A percentile compares a stretch with the other conserved stretches of the same genome.
phyloP scores from a whole-genome alignment of 306 rosid genomes.

The Vachellia collinsii region DNA sequence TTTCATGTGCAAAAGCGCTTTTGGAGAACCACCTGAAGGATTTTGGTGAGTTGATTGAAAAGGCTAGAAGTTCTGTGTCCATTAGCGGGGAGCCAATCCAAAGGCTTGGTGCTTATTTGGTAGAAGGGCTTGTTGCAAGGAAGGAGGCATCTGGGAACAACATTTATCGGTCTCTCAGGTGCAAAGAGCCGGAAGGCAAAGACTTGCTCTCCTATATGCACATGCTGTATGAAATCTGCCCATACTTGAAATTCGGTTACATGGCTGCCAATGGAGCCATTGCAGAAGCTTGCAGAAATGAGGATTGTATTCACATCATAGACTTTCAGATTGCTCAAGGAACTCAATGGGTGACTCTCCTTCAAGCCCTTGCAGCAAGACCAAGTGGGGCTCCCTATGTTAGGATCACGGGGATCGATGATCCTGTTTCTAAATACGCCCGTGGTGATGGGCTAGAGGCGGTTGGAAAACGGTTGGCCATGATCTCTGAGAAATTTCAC shows the following conservation, averaged over 20 bases:
- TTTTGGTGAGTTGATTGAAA: slow-evolving; percentile 58
- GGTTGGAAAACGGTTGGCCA: slow-evolving; percentile 55
- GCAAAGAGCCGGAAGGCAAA: slow-evolving; percentile 77
- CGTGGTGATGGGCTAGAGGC: slow-evolving; percentile 78
- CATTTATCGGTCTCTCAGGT: slow-evolving; percentile 67
- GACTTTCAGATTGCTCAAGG: slow-evolving; percentile 91
- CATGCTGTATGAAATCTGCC: slow-evolving; percentile 76
- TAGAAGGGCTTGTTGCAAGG: slow-evolving; percentile 89
- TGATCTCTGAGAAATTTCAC: slow-evolving; percentile 55
- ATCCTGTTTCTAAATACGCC: slow-evolving; percentile 66
- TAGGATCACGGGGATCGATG: slow-evolving; percentile 83
- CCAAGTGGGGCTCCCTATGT: slow-evolving; percentile 84
- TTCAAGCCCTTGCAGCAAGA: slow-evolving; percentile 89
- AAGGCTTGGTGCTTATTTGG: slow-evolving; percentile 88
- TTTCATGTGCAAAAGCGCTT: slow-evolving; percentile 71
- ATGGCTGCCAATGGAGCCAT: slow-evolving; percentile 97
- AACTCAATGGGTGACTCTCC: slow-evolving; percentile 81
- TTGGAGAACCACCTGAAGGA: slow-evolving; percentile 50
- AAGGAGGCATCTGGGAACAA: slow-evolving; percentile 72
- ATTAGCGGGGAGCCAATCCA: slow-evolving; percentile 79
- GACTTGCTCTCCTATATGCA: slow-evolving; percentile 83
- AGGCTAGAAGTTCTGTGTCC: slow-evolving; percentile 69
- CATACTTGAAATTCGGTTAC: slow-evolving; percentile 86
- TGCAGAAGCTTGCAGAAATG: slow-evolving; percentile 86
- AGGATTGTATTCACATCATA: slow-evolving; percentile 79